Percentiles rank a stretch among this genome's conserved stretches.
Evolutionary conservation across 73 alveolate genomes (phyloP).

Genomic region (Symbiodinium pilosum): DNA sequence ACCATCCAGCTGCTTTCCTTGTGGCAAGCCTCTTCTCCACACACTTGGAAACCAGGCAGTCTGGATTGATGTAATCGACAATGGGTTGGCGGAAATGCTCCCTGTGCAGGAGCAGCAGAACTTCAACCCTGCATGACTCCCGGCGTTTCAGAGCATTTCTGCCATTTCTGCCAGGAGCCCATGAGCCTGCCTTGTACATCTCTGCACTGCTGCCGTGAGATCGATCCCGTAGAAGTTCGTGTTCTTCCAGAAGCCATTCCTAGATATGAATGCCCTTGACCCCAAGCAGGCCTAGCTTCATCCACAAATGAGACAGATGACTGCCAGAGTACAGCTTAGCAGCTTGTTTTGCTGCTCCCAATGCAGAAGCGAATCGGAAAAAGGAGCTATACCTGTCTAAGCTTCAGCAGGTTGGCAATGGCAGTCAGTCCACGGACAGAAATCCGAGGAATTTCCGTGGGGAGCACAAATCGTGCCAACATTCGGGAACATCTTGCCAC

Average conservation of each 20-base stretch:
- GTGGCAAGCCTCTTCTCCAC: slow-evolving; percentile 22
- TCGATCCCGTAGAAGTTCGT: slow-evolving; percentile 96
- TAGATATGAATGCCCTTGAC: too few species aligned
- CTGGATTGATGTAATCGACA: slow-evolving; percentile 96
- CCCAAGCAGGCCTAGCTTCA: background rate
- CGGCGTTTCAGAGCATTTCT: background rate
- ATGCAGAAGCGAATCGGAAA: slow-evolving; percentile 85
- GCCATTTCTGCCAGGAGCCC: background rate
- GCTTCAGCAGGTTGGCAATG: too few species aligned
- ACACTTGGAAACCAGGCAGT: slow-evolving; percentile 87
- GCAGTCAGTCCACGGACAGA: background rate
- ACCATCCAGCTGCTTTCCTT: background rate
- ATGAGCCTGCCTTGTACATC: slow-evolving; percentile 62
- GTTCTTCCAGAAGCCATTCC: slow-evolving; percentile 94
- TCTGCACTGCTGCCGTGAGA: slow-evolving; percentile 95
- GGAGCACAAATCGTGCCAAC: slow-evolving; percentile 95
- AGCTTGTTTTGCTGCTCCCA: slow-evolving; percentile 89
- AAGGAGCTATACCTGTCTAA: slow-evolving; percentile 67
- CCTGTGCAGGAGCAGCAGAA: background rate
- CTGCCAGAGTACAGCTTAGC: background rate
- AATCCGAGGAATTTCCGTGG: background rate
- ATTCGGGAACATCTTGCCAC: slow-evolving; percentile 96
- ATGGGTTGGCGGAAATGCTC: slow-evolving; percentile 96
- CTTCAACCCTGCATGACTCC: background rate
- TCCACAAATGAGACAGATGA: too few species aligned